phyloP scores from a whole-genome alignment of 768 basidiomycete genomes.

The Podaxis sp. region DNA sequence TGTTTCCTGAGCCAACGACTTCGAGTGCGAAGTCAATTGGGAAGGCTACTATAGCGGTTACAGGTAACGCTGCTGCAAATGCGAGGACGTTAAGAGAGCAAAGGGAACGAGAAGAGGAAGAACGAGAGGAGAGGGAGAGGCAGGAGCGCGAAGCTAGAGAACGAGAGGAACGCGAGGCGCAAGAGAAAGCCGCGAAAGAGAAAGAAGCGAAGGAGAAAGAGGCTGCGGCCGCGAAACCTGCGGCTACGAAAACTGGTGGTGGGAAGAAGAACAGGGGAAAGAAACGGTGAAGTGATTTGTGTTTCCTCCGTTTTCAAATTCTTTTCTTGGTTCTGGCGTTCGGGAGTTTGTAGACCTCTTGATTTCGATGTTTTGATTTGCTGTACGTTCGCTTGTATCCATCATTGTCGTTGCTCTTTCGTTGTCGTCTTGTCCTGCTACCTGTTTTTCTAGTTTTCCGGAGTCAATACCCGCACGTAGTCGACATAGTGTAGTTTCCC shows the following conservation, averaged over 20 bases:
- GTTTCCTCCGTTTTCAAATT: not conserved
- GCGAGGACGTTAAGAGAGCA: not conserved
- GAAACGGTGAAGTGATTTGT: not conserved
- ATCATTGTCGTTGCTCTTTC: not conserved
- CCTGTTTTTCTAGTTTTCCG: not conserved
- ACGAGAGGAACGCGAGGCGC: not conserved
- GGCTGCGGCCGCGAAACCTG: not conserved
- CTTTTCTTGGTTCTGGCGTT: not conserved
- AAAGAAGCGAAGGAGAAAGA: constrained; percentile 19
- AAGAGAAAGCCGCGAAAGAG: constrained; percentile 12
- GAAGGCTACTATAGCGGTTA: not conserved
- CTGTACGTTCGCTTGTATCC: not conserved
- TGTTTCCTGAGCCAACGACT: not conserved
- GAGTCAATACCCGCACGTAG: not conserved
- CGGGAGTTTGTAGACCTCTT: not conserved
- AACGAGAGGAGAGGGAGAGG: not conserved
- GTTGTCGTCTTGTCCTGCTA: not conserved
- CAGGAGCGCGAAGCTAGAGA: not conserved
- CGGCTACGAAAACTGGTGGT: constrained; percentile 1
- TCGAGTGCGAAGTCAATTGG: not conserved
- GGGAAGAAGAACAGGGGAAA: constrained; percentile 10
- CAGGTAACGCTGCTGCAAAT: not conserved
- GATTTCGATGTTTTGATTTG: not conserved
- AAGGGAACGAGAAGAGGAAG: constrained; percentile 5
- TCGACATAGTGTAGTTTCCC: not conserved